phyloP scores from a whole-genome alignment of 805 yeast genomes.

The Wickerhamomyces subpelliculosus region DNA sequence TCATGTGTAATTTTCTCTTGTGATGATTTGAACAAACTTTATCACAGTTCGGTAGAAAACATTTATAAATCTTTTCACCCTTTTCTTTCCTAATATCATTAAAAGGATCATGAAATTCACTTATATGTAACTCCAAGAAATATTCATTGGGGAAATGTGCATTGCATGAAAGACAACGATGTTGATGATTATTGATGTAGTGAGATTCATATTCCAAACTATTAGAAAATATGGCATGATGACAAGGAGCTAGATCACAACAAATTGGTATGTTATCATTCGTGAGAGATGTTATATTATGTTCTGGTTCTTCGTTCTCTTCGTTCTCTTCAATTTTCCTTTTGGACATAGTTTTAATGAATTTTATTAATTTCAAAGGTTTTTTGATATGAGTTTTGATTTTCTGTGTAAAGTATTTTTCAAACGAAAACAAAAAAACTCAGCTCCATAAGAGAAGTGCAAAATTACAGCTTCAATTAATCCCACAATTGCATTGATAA shows the following conservation, averaged over 20 bases:
- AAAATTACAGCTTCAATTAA: too few relatives aligned
- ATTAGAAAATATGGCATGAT: neutral
- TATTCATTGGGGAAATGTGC: neutral
- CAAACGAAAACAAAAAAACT: too few relatives aligned
- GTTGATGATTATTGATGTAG: neutral
- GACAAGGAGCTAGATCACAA: neutral
- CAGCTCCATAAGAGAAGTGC: too few relatives aligned
- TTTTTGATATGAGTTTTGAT: neutral
- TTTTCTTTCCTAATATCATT: conserved; percentile 25
- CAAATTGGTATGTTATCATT: neutral
- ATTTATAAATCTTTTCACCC: conserved; percentile 35
- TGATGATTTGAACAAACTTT: conserved; percentile 30
- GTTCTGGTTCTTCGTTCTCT: neutral
- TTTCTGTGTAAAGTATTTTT: too few relatives aligned
- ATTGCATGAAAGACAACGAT: neutral
- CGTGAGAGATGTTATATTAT: neutral
- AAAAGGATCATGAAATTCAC: conserved; percentile 34
- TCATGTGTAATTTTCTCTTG: conserved; percentile 40
- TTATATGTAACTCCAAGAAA: neutral
- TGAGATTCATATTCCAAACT: neutral
- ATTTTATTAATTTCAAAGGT: neutral
- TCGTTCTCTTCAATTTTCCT: neutral
- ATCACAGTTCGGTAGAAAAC: conserved; percentile 37
- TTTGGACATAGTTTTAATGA: neutral
- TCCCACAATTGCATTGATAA: too few relatives aligned